These are phyloP conservation scores for Colletotrichum destructivum DNA, from an alignment of 2,329 filamentous ascomycete species.

Conservation along the genomic window DNA sequence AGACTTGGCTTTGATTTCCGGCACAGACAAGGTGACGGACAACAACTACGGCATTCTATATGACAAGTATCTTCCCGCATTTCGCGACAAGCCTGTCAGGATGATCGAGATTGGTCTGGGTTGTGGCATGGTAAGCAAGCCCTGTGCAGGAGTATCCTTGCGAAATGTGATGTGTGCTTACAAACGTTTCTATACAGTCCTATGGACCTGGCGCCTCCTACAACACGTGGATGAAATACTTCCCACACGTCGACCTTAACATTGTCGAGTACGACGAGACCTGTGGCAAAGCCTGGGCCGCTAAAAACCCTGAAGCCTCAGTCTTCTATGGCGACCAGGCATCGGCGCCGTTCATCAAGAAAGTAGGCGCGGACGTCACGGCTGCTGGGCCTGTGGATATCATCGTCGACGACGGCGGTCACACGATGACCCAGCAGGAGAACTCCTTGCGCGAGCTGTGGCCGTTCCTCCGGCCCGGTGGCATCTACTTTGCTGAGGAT, in stretches of 20 bases:
- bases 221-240: background rate
- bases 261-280: background rate
- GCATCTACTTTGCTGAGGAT: background rate
- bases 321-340: background rate
- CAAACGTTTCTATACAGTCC: background rate
- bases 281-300: background rate
- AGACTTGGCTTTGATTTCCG: background rate
- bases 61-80: background rate
- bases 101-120: background rate
- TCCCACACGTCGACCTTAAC: background rate
- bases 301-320: background rate
- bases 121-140: background rate
- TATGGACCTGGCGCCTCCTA: background rate
- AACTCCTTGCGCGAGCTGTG: background rate
- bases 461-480: background rate
- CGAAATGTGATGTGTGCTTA: background rate
- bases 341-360: background rate
- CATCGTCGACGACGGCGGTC: background rate
- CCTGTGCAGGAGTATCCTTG: fast-evolving
- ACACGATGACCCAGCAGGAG: background rate
- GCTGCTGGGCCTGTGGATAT: background rate
- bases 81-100: background rate
- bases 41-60: background rate
- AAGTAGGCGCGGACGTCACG: background rate
- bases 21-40: background rate